Evolutionary conservation across 2,329 filamentous ascomycete species (phyloP).

Genomic region (Scortechinia acanthostroma): DNA sequence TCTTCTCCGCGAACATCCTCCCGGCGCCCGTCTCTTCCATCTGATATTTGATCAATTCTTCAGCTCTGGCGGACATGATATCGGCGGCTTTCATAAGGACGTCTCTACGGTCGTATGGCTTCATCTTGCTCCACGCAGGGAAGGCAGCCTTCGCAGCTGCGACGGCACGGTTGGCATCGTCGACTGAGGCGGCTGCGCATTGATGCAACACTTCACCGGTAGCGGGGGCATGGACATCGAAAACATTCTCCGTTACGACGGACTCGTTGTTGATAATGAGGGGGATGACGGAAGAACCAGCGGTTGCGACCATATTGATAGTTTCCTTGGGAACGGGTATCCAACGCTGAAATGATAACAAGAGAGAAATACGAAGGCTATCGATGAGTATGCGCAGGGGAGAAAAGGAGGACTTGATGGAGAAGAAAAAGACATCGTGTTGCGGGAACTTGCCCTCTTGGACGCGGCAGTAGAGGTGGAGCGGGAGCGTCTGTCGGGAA

Average conservation of each 20-base stretch:
- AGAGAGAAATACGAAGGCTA: no score
- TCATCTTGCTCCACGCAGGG: constrained; percentile 59
- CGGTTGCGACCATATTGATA: neutral
- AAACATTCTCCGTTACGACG: constrained; percentile 33
- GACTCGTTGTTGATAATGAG: constrained; percentile 35
- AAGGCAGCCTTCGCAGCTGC: constrained; percentile 58
- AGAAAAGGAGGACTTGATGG: no score
- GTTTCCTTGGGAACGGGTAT: no score
- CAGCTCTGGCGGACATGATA: constrained; percentile 47
- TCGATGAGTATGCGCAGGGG: no score
- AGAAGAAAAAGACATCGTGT: no score
- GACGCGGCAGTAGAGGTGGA: no score
- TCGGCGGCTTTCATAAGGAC: constrained; percentile 66
- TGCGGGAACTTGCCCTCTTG: no score
- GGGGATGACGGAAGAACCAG: constrained; percentile 16
- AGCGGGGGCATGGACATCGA: constrained; percentile 47
- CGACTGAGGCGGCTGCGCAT: constrained; percentile 46
- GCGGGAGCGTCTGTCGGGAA: no score
- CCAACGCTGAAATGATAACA: no score
- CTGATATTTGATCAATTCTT: constrained; percentile 56
- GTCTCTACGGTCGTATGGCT: constrained; percentile 52
- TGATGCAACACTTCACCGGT: constrained; percentile 43
- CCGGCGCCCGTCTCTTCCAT: constrained; percentile 34
- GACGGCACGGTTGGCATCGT: constrained; percentile 43
- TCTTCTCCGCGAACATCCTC: constrained; percentile 30